These are phyloP conservation scores for Casuarina glauca DNA, from an alignment of 306 rosid species.

Conservation along the genomic window DNA sequence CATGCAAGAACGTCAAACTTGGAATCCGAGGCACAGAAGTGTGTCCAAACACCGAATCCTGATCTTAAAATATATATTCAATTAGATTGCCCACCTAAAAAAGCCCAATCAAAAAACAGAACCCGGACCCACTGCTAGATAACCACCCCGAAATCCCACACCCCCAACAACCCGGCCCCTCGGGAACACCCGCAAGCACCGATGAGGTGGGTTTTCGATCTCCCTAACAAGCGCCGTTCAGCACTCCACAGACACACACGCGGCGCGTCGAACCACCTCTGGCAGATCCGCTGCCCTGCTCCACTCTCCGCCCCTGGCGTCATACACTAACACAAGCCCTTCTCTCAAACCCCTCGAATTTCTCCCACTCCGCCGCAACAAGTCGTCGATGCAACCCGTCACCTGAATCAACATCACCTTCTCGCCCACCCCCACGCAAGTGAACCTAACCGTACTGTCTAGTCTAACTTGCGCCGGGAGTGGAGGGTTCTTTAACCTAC, in stretches of 20 bases:
- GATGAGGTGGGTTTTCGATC: no score
- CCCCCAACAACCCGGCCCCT: no score
- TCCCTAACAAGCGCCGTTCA: neutral
- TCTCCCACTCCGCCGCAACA: slow-evolving; percentile 39
- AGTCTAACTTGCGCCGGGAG: slow-evolving; percentile 55
- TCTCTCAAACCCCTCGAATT: slow-evolving; percentile 42
- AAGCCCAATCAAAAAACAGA: no score
- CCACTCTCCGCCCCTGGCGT: slow-evolving; percentile 54
- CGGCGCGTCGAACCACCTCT: slow-evolving; percentile 64
- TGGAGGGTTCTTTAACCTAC: slow-evolving; percentile 60
- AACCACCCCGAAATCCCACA: no score
- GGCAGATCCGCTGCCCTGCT: slow-evolving; percentile 51
- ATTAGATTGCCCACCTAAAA: no score
- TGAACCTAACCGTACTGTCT: slow-evolving; percentile 61
- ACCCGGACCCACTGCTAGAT: no score
- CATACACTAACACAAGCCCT: slow-evolving; percentile 55
- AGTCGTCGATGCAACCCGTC: slow-evolving; percentile 43
- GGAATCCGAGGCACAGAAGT: no score
- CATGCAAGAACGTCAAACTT: no score
- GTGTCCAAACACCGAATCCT: no score
- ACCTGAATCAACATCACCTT: slow-evolving; percentile 58
- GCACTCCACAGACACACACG: slow-evolving; percentile 65
- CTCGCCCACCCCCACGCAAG: slow-evolving; percentile 58
- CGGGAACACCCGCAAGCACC: no score
- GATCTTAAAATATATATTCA: no score